Percentiles rank a stretch among this genome's conserved stretches.
phyloP scores from a whole-genome alignment of 768 basidiomycete genomes.

The Rhizopogon roseolus region DNA sequence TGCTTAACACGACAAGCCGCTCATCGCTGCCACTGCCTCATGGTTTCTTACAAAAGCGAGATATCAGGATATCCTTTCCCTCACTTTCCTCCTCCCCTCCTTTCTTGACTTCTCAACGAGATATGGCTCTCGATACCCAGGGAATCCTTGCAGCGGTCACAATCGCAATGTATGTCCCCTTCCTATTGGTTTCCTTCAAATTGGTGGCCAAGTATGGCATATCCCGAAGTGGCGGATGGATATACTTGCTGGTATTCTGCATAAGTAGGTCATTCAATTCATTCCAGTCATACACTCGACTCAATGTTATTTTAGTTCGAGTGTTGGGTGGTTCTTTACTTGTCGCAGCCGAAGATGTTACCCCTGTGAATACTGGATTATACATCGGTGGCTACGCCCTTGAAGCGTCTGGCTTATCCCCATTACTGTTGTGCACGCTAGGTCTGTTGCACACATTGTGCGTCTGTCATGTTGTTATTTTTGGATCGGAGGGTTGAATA shows the following conservation, averaged over 20 bases:
- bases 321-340: slow-evolving; percentile 53
- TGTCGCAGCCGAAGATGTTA: slow-evolving; percentile 46
- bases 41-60: slow-evolving; percentile 20
- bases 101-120: not conserved
- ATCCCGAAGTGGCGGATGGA: slow-evolving; percentile 58
- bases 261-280: slow-evolving; percentile 34
- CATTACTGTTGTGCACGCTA: slow-evolving; percentile 31
- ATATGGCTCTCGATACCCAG: slow-evolving; percentile 33
- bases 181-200: slow-evolving; percentile 40
- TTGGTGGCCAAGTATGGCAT: slow-evolving; percentile 52
- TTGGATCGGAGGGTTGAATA: slow-evolving; percentile 1
- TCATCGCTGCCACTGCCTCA: slow-evolving; percentile 24
- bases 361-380: slow-evolving; percentile 35
- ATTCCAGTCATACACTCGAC: not conserved
- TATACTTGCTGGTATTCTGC: slow-evolving; percentile 61
- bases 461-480: slow-evolving; percentile 8
- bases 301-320: slow-evolving; percentile 37
- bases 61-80: not conserved
- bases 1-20: not conserved
- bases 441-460: slow-evolving; percentile 32
- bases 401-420: slow-evolving; percentile 34
- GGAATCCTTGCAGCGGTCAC: slow-evolving; percentile 56
- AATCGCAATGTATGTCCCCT: slow-evolving; percentile 55
- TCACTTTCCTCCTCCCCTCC: not conserved
- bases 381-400: slow-evolving; percentile 48